Conservation (phyloP, 75 land plant genomes). For the Gnetum montanum region DNA sequence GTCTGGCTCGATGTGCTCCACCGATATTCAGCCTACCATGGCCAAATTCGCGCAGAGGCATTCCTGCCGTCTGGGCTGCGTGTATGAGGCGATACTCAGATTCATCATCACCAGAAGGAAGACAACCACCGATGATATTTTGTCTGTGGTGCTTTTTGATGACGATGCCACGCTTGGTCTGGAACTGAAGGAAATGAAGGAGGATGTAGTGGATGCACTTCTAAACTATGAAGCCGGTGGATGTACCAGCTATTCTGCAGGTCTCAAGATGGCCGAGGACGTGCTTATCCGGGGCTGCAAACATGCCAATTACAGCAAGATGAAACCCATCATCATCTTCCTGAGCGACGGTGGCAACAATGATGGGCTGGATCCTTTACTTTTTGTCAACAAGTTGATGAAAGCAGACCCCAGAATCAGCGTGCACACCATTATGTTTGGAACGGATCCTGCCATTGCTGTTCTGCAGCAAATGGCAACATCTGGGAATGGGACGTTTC, state of each 20-base stretch:
- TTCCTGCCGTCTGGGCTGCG: constrained; percentile 13
- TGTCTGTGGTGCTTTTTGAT: constrained; percentile 20
- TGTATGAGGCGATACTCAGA: constrained; percentile 21
- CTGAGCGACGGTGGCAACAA: too few relatives aligned
- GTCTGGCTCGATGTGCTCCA: constrained; percentile 18
- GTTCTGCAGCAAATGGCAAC: constrained; percentile 20
- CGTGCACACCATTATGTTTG: too few relatives aligned
- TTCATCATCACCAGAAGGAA: constrained; percentile 7
- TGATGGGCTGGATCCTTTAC: constrained; percentile 14
- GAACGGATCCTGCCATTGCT: constrained; percentile 3
- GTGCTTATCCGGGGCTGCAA: neutral
- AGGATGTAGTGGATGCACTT: too few relatives aligned
- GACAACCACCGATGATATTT: constrained; percentile 2
- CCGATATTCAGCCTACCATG: constrained; percentile 19
- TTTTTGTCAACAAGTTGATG: constrained; percentile 9
- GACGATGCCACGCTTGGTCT: neutral
- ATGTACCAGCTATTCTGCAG: constrained; percentile 18
- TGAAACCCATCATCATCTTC: too few relatives aligned
- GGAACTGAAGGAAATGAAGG: neutral
- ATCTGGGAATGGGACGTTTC: too few relatives aligned
- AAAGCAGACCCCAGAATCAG: constrained; percentile 6
- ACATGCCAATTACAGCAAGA: constrained; percentile 19
- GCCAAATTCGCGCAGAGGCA: constrained; percentile 7
- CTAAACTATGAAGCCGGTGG: neutral
- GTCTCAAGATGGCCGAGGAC: too few relatives aligned